Evolutionary conservation across 2,329 filamentous ascomycete species (phyloP), one percentile per base, ranked within the genome.

Genomic region (Claviceps monticola): DNA sequence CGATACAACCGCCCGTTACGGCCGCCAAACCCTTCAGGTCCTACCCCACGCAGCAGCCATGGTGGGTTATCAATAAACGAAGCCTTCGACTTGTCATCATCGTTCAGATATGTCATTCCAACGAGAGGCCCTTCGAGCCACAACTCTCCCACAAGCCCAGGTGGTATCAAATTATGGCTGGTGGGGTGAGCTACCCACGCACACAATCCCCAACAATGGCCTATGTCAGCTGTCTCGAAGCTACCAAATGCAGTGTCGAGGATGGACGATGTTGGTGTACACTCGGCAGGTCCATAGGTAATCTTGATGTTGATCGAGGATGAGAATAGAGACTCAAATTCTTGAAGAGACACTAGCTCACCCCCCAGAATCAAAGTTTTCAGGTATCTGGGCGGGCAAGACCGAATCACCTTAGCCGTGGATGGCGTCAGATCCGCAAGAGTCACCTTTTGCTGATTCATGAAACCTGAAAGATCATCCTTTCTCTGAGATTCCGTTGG

Each of bases 251-350:
- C 26, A 29, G 26, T 29, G n/a, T 16, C 11, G 5, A n/a, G 2
- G 34, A 61, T 26, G 1, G 57, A 59, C 1, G 26, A 26, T 5
- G 44, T 46, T 1, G 49, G 49, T 2, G 55, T 56, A 39, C 53
- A 55, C 29, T 61, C 59, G 17, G 55, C 53, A 3, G 59, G 59
- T 7, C 59, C 59, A 23, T 61, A 61, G 13, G 46, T 56, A n/a
- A 59, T 56, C 2, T 57, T 52, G 23, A 59, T 48, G 3, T 39
- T 43, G 11, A 52, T 50, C 36, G 50, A 48, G 19, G 53, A 47
- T 0, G 48, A 49, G 3, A 47, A 9, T 9, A 29, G 50, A 46
- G 53, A 39, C 21, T 37, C 17, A 8, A 52, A 38, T 42, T 55
- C 47, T 8, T 50, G 23, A 13, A 41, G 38, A 29, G 46, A 5